phyloP scores from a whole-genome alignment of 768 basidiomycete genomes.

The Coprinellus aureogranulatus region DNA sequence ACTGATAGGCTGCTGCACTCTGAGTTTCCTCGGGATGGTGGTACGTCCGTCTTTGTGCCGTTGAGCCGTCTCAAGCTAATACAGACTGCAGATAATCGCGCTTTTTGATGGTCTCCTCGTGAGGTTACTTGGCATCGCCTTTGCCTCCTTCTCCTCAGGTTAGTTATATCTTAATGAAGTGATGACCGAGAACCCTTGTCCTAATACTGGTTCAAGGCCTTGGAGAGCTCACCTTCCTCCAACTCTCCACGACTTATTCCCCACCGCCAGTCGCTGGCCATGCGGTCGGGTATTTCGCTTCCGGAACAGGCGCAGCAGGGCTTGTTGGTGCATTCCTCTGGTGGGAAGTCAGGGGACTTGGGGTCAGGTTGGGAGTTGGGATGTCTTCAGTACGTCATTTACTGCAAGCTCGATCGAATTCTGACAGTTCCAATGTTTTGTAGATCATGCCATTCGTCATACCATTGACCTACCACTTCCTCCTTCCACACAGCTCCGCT shows the following conservation, averaged over 20 bases:
- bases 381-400: conserved; percentile 65
- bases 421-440: conserved; percentile 3
- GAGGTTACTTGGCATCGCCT: conserved; percentile 71
- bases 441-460: conserved; percentile 83
- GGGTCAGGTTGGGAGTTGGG: conserved; percentile 81
- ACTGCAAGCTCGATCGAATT: neutral
- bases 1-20: conserved; percentile 66
- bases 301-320: conserved; percentile 92
- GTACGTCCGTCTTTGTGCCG: conserved; percentile 44
- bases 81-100: conserved; percentile 63
- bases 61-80: neutral
- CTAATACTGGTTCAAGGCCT: conserved; percentile 49
- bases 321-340: conserved; percentile 89
- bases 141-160: conserved; percentile 89
- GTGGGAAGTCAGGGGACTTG: conserved; percentile 88
- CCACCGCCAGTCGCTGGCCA: conserved; percentile 69
- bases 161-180: conserved; percentile 1
- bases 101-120: conserved; percentile 61
- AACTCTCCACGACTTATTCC: conserved; percentile 81
- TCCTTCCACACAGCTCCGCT: conserved; percentile 63
- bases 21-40: conserved; percentile 84
- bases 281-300: conserved; percentile 92
- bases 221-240: conserved; percentile 92
- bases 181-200: neutral
- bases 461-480: conserved; percentile 70